These are phyloP conservation scores for Tricholoma saponaceum DNA, from an alignment of 768 basidiomycete species.

Conservation along the genomic window DNA sequence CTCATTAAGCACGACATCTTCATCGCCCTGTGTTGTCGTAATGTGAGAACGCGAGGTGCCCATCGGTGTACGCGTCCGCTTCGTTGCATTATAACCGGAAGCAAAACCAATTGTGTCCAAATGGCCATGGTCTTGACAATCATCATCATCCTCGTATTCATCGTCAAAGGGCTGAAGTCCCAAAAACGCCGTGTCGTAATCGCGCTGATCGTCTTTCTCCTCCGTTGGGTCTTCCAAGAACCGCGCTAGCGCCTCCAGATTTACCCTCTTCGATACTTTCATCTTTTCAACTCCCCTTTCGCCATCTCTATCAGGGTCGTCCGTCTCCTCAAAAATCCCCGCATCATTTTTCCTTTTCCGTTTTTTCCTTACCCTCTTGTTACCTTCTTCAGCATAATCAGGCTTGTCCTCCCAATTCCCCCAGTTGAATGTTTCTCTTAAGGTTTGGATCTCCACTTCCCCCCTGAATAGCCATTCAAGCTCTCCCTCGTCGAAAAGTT, in stretches of 20 bases:
- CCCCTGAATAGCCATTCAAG: constrained; percentile 55
- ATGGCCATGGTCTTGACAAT: constrained; percentile 5
- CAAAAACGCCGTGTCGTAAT: constrained; percentile 8
- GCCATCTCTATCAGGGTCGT: constrained; percentile 7
- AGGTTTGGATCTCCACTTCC: constrained; percentile 44
- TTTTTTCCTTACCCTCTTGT: constrained; percentile 5
- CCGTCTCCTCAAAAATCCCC: neutral
- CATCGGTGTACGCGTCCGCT: neutral
- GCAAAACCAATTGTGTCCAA: neutral
- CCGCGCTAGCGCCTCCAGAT: constrained; percentile 53
- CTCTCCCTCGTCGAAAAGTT: constrained; percentile 68
- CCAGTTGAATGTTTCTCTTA: constrained; percentile 35
- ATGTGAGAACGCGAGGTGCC: neutral
- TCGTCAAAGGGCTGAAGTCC: constrained; percentile 13
- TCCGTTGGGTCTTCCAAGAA: constrained; percentile 38
- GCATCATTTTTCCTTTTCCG: constrained; percentile 3
- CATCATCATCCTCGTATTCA: constrained; percentile 13
- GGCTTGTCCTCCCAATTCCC: constrained; percentile 27
- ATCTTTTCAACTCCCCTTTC: constrained; percentile 16
- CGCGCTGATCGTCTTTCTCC: constrained; percentile 3
- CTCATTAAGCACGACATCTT: constrained; percentile 13
- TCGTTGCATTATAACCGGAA: neutral
- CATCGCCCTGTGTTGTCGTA: neutral
- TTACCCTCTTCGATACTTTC: constrained; percentile 33
- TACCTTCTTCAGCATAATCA: constrained; percentile 10